A percentile compares a stretch with the other conserved stretches of the same genome.
Evolutionary conservation across 768 basidiomycete species (phyloP).

Genomic region (Trametes coccinea): DNA sequence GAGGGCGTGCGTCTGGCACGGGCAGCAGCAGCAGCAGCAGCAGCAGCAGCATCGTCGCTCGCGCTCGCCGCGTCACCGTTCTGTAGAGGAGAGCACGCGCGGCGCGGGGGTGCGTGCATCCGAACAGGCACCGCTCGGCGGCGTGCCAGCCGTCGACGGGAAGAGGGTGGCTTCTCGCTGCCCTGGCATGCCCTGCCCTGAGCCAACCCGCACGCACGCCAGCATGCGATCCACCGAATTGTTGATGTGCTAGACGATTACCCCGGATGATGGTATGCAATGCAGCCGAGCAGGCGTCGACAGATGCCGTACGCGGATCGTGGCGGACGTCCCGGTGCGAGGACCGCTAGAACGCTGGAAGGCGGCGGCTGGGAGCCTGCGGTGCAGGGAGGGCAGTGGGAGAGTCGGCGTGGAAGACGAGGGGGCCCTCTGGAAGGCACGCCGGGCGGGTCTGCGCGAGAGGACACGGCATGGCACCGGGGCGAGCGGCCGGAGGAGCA

Average conservation of each 20-base stretch:
- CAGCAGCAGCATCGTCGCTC: no score
- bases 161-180: slow-evolving; percentile 10
- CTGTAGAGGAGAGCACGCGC: background rate
- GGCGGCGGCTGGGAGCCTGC: background rate
- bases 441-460: no score
- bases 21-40: no score
- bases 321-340: background rate
- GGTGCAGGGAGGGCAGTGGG: slow-evolving; percentile 2
- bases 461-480: background rate
- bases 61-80: no score
- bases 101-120: background rate
- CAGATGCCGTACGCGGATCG: background rate
- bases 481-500: slow-evolving; percentile 1
- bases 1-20: background rate
- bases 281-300: background rate
- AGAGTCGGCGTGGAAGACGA: background rate
- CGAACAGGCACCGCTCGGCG: slow-evolving; percentile 8
- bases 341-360: background rate
- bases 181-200: background rate
- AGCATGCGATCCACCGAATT: no score
- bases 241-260: no score
- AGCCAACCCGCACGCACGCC: background rate
- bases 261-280: no score
- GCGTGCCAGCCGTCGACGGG: background rate
- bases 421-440: background rate